A percentile compares a stretch with the other conserved stretches of the same genome.
These are phyloP conservation scores for Erythrobasidium yunnanense DNA, from an alignment of 768 basidiomycete genomes.

Conservation along the genomic window DNA sequence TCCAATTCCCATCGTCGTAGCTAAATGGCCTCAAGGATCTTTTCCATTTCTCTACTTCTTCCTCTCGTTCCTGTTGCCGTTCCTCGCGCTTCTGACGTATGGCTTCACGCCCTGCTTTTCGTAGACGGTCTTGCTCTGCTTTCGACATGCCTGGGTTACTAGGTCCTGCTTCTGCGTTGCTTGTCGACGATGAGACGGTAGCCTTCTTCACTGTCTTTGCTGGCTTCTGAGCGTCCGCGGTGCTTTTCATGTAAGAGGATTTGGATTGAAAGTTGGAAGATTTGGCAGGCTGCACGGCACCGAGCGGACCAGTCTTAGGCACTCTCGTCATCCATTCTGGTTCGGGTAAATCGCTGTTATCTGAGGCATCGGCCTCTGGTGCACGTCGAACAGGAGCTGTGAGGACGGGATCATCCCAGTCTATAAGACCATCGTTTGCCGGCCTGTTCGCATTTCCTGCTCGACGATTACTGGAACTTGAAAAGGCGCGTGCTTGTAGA, in stretches of 20 bases:
- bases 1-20: background rate
- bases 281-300: background rate
- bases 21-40: background rate
- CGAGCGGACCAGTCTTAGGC: no score
- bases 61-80: background rate
- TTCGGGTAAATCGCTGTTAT: constrained; percentile 1
- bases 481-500: no score
- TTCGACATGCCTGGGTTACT: no score
- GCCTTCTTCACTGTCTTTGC: background rate
- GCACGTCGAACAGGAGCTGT: background rate
- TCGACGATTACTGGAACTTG: background rate
- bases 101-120: background rate
- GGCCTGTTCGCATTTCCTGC: background rate
- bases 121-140: no score
- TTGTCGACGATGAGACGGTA: no score
- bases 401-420: constrained; percentile 14
- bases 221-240: background rate
- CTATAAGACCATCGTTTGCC: background rate
- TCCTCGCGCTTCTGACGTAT: background rate
- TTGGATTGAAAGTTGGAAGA: no score
- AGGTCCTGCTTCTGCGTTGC: background rate
- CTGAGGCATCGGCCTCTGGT: background rate
- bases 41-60: background rate
- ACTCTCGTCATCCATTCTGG: background rate
- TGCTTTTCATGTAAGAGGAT: no score